Percentiles rank a stretch among this genome's conserved stretches.
Evolutionary conservation across 352 stramenopile genomes (phyloP).

Genomic region (Peronospora tabacina): DNA sequence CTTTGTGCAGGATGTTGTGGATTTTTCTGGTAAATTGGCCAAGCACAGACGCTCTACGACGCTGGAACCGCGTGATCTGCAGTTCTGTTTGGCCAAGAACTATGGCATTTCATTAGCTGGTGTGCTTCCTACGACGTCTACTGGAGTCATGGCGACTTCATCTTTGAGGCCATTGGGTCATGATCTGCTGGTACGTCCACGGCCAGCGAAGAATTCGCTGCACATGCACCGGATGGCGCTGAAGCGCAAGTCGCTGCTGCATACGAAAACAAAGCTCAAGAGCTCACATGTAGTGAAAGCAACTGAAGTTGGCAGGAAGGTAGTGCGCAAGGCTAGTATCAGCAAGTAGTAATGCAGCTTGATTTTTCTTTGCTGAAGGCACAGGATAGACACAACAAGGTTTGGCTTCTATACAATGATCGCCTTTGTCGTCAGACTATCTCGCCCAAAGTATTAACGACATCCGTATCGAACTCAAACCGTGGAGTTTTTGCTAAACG

Average conservation of each 20-base stretch:
- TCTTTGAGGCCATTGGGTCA: constrained; percentile 46
- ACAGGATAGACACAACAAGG: neutral
- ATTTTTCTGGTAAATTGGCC: constrained; percentile 51
- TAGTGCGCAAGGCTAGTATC: constrained; percentile 45
- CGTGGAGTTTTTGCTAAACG: constrained; percentile 41
- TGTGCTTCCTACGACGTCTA: constrained; percentile 28
- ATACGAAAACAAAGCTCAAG: constrained; percentile 51
- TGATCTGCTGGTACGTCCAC: constrained; percentile 48
- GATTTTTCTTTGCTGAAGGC: constrained; percentile 8
- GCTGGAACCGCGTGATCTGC: constrained; percentile 63
- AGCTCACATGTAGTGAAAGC: constrained; percentile 29
- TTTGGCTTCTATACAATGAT: neutral
- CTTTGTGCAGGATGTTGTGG: constrained; percentile 71
- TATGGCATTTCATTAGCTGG: constrained; percentile 77
- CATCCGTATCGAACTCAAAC: constrained; percentile 55
- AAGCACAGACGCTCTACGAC: constrained; percentile 74
- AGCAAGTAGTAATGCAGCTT: constrained; percentile 24
- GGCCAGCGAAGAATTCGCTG: constrained; percentile 64
- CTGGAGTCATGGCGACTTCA: constrained; percentile 1
- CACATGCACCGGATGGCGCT: constrained; percentile 78
- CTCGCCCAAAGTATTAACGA: constrained; percentile 47
- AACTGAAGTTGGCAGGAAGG: constrained; percentile 37
- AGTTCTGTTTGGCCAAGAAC: constrained; percentile 81
- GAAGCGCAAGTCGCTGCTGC: constrained; percentile 60
- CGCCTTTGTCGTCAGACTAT: constrained; percentile 32